Conservation (phyloP, 352 stramenopile species). For the Thalassiosira delicatula region DNA sequence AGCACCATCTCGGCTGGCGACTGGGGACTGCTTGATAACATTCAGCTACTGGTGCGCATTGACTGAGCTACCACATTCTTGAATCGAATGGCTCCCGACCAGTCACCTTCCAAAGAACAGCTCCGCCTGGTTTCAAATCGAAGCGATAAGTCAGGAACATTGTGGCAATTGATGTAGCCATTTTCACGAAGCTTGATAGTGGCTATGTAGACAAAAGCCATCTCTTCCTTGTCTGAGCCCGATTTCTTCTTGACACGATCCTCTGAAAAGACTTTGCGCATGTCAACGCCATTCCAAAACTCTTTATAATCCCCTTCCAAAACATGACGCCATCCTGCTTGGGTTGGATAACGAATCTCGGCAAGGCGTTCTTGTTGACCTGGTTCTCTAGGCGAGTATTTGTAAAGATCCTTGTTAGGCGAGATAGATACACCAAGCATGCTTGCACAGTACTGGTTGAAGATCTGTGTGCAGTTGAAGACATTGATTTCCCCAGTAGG, state of each 20-base stretch:
- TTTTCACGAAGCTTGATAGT: conserved; percentile 8
- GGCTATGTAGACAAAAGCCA: conserved; percentile 27
- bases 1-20: too few species aligned
- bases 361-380: not conserved
- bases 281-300: not conserved
- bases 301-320: not conserved
- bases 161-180: not conserved
- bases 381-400: not conserved
- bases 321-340: not conserved
- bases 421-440: not conserved
- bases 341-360: not conserved
- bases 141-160: not conserved
- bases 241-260: conserved; percentile 7
- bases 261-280: not conserved
- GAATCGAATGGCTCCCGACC: not conserved
- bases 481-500: too few species aligned
- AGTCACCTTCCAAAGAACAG: not conserved
- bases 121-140: not conserved
- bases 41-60: too few species aligned
- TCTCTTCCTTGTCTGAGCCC: conserved; percentile 14
- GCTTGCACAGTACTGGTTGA: not conserved
- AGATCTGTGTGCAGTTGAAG: too few species aligned
- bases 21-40: too few species aligned
- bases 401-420: not conserved
- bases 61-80: not conserved